Conservation (phyloP, 768 basidiomycete genomes). For the Boletus tylopilopsis region DNA sequence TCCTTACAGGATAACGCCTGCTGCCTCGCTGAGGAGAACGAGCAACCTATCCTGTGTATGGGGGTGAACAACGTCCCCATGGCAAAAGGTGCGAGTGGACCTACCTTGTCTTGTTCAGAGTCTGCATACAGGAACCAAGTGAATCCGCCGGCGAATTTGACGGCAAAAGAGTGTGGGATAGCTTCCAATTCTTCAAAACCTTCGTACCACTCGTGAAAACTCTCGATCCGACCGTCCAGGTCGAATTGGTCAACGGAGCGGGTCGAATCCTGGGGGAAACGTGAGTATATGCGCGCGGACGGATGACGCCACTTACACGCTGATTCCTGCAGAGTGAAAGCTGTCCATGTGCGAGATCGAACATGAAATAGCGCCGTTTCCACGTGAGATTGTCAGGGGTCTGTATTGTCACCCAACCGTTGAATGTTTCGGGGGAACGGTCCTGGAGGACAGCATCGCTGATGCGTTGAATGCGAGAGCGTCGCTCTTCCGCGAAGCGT, state of each 20-base stretch:
- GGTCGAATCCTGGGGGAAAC: constrained; percentile 24
- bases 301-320: constrained; percentile 35
- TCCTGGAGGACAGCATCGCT: constrained; percentile 42
- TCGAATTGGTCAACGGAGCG: constrained; percentile 35
- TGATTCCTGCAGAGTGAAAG: constrained; percentile 50
- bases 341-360: constrained; percentile 39
- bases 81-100: background rate
- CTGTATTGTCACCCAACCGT: constrained; percentile 64
- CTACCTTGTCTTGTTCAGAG: constrained; percentile 60
- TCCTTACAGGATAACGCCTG: constrained; percentile 26
- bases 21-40: constrained; percentile 28
- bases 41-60: constrained; percentile 22
- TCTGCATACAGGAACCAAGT: constrained; percentile 61
- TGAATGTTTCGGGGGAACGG: constrained; percentile 36
- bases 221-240: constrained; percentile 44
- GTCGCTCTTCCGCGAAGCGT: constrained; percentile 36
- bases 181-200: constrained; percentile 66
- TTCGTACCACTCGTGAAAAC: constrained; percentile 58
- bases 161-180: constrained; percentile 62
- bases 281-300: constrained; percentile 1
- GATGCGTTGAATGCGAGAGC: constrained; percentile 43
- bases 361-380: constrained; percentile 64
- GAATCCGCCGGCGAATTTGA: constrained; percentile 52
- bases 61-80: constrained; percentile 9
- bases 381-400: constrained; percentile 50